phyloP scores from a whole-genome alignment of 2,329 filamentous ascomycete species.

The Colletotrichum sp. region DNA sequence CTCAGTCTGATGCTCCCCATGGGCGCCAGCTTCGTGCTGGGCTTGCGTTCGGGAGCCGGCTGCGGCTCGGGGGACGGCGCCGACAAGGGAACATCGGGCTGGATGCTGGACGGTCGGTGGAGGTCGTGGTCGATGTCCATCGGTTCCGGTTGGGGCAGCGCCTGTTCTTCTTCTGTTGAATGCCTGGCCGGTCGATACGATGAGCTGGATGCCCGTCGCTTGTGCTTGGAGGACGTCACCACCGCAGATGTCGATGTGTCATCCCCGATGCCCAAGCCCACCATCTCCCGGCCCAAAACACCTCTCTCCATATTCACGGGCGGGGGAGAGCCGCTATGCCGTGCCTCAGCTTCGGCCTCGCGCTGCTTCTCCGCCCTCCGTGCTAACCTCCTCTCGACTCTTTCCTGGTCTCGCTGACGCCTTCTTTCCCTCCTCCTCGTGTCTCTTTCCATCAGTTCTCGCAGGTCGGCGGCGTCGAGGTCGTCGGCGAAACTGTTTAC shows the following conservation, averaged over 20 bases:
- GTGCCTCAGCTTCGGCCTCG: constrained; percentile 60
- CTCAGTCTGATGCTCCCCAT: constrained; percentile 34
- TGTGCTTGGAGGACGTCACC: constrained; percentile 54
- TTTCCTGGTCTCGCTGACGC: constrained; percentile 69
- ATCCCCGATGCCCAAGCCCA: constrained; percentile 53
- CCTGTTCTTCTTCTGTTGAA: constrained; percentile 17
- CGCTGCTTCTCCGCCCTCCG: constrained; percentile 70
- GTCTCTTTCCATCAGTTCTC: constrained; percentile 91
- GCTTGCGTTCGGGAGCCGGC: background rate
- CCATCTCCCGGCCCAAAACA: constrained; percentile 61
- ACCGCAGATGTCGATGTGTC: constrained; percentile 52
- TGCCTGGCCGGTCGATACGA: constrained; percentile 36
- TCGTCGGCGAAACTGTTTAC: constrained; percentile 80
- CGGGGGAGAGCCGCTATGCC: constrained; percentile 52
- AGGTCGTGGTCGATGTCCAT: constrained; percentile 30
- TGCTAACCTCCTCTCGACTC: constrained; percentile 66
- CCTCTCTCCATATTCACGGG: constrained; percentile 64
- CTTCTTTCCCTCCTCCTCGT: constrained; percentile 79
- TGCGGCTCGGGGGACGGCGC: background rate
- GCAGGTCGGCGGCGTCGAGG: constrained; percentile 80
- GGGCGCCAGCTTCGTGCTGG: constrained; percentile 21
- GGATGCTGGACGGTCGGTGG: constrained; percentile 55
- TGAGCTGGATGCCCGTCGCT: constrained; percentile 46
- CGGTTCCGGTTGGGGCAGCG: constrained; percentile 11
- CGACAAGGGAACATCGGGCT: constrained; percentile 27